A percentile compares a stretch with the other conserved stretches of the same genome.
Evolutionary conservation across 2,329 filamentous ascomycete species (phyloP).

Genomic region (Bimuria novae-zelandiae): DNA sequence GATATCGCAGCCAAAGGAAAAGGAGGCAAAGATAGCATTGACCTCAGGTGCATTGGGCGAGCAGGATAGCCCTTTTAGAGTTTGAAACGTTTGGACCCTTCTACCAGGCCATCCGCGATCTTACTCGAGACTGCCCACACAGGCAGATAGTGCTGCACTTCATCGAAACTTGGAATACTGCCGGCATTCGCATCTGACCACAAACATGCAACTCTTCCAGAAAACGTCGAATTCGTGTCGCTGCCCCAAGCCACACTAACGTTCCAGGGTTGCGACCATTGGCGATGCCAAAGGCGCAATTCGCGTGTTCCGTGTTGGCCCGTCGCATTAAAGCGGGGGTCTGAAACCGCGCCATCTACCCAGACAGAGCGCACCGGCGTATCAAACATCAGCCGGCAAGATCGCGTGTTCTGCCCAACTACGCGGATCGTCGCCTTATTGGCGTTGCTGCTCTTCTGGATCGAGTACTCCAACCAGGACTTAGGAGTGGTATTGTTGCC

Average conservation of each 20-base stretch:
- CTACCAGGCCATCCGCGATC: slow-evolving; percentile 75
- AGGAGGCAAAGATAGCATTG: slow-evolving; percentile 31
- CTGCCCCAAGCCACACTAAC: slow-evolving; percentile 71
- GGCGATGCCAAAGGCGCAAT: slow-evolving; percentile 80
- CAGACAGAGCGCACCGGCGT: slow-evolving; percentile 67
- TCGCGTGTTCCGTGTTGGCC: slow-evolving; percentile 67
- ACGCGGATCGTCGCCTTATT: slow-evolving; percentile 68
- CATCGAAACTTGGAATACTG: slow-evolving; percentile 81
- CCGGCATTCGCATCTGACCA: slow-evolving; percentile 87
- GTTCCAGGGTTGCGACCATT: slow-evolving; percentile 76
- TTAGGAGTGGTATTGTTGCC: slow-evolving; percentile 33
- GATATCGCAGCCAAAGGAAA: slow-evolving; percentile 40
- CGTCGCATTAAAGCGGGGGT: slow-evolving; percentile 68
- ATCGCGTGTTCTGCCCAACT: slow-evolving; percentile 74
- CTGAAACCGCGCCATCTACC: slow-evolving; percentile 65
- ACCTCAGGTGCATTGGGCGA: slow-evolving; percentile 26
- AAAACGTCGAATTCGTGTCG: slow-evolving; percentile 38
- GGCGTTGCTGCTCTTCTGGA: slow-evolving; percentile 52
- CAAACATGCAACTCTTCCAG: slow-evolving; percentile 73
- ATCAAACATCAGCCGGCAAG: slow-evolving; percentile 75
- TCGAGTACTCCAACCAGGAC: slow-evolving; percentile 69
- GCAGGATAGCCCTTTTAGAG: slow-evolving; percentile 27
- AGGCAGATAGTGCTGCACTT: slow-evolving; percentile 76
- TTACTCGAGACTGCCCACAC: slow-evolving; percentile 81
- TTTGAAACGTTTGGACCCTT: slow-evolving; percentile 72